These are phyloP conservation scores for Cyberlindnera amylophila DNA, from an alignment of 805 yeast genomes.

Conservation along the genomic window DNA sequence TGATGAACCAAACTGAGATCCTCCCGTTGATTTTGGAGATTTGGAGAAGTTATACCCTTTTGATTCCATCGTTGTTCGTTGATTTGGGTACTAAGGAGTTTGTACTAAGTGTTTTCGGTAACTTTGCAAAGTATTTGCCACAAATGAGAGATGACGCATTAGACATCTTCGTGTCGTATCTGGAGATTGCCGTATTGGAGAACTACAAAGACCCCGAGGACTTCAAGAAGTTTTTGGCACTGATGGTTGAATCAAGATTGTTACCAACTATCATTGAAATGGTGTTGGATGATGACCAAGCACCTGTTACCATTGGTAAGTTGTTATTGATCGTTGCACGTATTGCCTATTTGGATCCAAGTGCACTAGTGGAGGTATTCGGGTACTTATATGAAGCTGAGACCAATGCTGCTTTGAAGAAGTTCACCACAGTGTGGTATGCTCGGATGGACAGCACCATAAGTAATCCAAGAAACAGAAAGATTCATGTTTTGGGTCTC, in stretches of 20 bases:
- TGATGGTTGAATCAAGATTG: slow-evolving; percentile 27
- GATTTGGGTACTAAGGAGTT: slow-evolving; percentile 33
- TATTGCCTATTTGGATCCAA: slow-evolving; percentile 32
- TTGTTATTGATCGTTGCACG: slow-evolving; percentile 34
- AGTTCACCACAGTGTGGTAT: slow-evolving; percentile 35
- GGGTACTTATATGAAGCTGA: slow-evolving; percentile 28
- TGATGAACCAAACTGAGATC: slow-evolving; percentile 71
- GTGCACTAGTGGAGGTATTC: slow-evolving; percentile 24
- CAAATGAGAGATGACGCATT: slow-evolving; percentile 70
- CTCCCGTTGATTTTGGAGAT: slow-evolving; percentile 60
- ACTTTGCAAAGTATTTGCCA: slow-evolving; percentile 50
- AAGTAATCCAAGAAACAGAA: slow-evolving; percentile 73
- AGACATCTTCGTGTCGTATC: slow-evolving; percentile 47
- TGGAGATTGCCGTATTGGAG: slow-evolving; percentile 44
- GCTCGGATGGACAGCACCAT: slow-evolving; percentile 48
- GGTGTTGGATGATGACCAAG: slow-evolving; percentile 30
- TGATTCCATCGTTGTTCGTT: slow-evolving; percentile 39
- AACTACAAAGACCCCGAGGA: slow-evolving; percentile 19
- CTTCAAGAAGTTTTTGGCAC: slow-evolving; percentile 18
- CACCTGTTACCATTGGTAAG: slow-evolving; percentile 31
- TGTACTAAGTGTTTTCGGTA: slow-evolving; percentile 39
- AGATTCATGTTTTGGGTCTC: slow-evolving; percentile 61
- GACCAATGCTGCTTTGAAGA: slow-evolving; percentile 26
- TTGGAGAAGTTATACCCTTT: slow-evolving; percentile 56
- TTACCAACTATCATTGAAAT: slow-evolving; percentile 28